Percentiles rank a stretch among this genome's conserved stretches.
These are phyloP conservation scores for Blastomyces percursus DNA, from an alignment of 2,329 filamentous ascomycete genomes.

Conservation along the genomic window DNA sequence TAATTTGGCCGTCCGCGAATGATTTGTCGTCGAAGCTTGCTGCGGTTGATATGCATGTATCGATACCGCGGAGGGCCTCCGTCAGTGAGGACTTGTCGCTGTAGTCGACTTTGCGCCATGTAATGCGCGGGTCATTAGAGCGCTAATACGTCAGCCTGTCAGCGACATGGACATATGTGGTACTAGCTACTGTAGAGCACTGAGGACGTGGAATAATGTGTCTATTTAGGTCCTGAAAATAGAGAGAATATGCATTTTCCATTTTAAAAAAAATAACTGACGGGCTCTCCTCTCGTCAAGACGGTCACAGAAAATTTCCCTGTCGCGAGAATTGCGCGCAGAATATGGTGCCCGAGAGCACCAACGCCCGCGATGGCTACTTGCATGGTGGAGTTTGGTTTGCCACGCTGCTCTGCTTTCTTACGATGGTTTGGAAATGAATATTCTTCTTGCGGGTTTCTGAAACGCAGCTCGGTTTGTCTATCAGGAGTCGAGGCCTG, in stretches of 20 bases:
- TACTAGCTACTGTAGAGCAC: not conserved
- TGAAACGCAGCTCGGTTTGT: not conserved
- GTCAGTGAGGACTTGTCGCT: not conserved
- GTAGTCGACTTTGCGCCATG: slow-evolving; percentile 2
- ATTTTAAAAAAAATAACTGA: not conserved
- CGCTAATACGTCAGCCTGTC: not conserved
- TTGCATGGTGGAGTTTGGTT: not conserved
- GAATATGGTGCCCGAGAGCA: slow-evolving; percentile 4
- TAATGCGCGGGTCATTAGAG: not conserved
- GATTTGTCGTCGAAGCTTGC: not conserved
- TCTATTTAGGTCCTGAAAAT: not conserved
- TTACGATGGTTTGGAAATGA: not conserved
- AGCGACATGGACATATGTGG: not conserved
- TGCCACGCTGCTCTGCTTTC: not conserved
- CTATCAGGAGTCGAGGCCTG: not conserved
- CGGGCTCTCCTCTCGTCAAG: slow-evolving; percentile 2
- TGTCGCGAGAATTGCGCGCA: not conserved
- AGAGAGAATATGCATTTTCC: not conserved
- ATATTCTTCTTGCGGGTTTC: not conserved
- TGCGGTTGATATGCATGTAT: slow-evolving; percentile 2
- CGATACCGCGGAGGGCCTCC: slow-evolving; percentile 1
- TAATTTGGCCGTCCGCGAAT: not conserved
- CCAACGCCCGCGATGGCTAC: slow-evolving; percentile 3
- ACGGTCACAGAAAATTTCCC: not conserved
- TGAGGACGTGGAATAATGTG: not conserved